A percentile compares a stretch with the other conserved stretches of the same genome.
phyloP scores from a whole-genome alignment of 257 asterid species.

The Craterostigma plantagineum region DNA sequence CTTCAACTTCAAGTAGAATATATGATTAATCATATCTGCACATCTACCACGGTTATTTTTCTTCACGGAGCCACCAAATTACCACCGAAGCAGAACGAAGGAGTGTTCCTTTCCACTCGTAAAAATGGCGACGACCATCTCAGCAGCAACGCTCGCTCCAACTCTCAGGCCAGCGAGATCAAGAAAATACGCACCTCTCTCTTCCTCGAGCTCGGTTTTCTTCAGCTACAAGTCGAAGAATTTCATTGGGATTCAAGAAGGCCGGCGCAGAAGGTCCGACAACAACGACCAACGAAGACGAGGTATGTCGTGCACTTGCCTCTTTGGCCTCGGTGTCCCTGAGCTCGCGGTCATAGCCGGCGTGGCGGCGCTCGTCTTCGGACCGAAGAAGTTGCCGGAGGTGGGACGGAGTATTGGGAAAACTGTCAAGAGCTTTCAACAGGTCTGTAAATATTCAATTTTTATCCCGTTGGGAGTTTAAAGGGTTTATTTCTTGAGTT shows the following conservation, averaged over 20 bases:
- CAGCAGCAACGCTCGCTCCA: conserved; percentile 8
- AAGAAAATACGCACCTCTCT: conserved; percentile 7
- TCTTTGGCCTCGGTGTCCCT: conserved; percentile 83
- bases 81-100: too few relatives aligned
- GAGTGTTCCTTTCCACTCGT: too few relatives aligned
- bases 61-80: too few relatives aligned
- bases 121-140: conserved; percentile 8
- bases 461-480: not conserved
- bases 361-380: conserved; percentile 54
- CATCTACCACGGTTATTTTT: too few relatives aligned
- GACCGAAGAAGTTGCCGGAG: conserved; percentile 74
- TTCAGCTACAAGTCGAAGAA: conserved; percentile 16
- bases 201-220: conserved; percentile 31
- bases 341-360: conserved; percentile 78
- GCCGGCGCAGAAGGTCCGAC: too few relatives aligned
- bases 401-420: conserved; percentile 66
- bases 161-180: conserved; percentile 6
- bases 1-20: too few relatives aligned
- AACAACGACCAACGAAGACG: not conserved
- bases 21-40: too few relatives aligned
- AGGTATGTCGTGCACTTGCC: conserved; percentile 46
- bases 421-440: conserved; percentile 71
- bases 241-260: too few relatives aligned
- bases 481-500: not conserved
- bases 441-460: conserved; percentile 19